A percentile compares a stretch with the other conserved stretches of the same genome.
Evolutionary conservation across 257 asterid genomes (phyloP).

Genomic region (Fraxinus anomala): DNA sequence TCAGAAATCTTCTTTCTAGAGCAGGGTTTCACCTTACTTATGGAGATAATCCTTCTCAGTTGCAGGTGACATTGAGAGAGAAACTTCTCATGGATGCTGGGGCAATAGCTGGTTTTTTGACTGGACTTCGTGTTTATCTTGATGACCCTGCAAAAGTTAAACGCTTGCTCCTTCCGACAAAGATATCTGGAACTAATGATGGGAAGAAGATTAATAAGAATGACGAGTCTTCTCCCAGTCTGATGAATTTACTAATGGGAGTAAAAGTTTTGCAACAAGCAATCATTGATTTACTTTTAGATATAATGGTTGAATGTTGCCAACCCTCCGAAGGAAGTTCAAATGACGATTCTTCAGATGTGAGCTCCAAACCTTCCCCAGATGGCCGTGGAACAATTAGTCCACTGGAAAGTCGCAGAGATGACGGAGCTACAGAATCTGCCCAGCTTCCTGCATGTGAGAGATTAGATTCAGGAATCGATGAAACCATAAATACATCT

Average conservation of each 20-base stretch:
- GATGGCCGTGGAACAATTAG: conserved; percentile 63
- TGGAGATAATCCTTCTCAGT: conserved; percentile 90
- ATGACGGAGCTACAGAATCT: conserved; percentile 53
- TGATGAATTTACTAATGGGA: conserved; percentile 98
- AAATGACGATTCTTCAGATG: conserved; percentile 59
- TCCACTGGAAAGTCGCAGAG: conserved; percentile 74
- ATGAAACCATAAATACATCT: conserved; percentile 52
- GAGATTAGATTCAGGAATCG: conserved; percentile 61
- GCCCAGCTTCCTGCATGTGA: conserved; percentile 52
- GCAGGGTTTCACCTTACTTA: conserved; percentile 99
- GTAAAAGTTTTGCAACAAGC: conserved; percentile 99
- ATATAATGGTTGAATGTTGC: conserved; percentile 99
- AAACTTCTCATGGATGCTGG: conserved; percentile 99
- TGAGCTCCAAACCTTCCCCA: conserved; percentile 65
- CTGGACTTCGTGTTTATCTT: conserved; percentile 97
- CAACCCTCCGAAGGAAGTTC: conserved; percentile 85
- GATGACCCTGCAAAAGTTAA: conserved; percentile 98
- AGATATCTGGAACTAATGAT: conserved; percentile 71
- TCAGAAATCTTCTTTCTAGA: conserved; percentile 91
- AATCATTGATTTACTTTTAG: conserved; percentile 87
- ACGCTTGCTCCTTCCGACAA: conserved; percentile 96
- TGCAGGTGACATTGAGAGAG: conserved; percentile 93
- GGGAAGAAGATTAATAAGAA: conserved; percentile 64
- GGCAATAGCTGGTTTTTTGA: conserved; percentile 96
- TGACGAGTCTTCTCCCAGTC: conserved; percentile 91